A percentile compares a stretch with the other conserved stretches of the same genome.
phyloP scores from a whole-genome alignment of 1,284 basidiomycete genomes.

The Macrocystidia cucumis region DNA sequence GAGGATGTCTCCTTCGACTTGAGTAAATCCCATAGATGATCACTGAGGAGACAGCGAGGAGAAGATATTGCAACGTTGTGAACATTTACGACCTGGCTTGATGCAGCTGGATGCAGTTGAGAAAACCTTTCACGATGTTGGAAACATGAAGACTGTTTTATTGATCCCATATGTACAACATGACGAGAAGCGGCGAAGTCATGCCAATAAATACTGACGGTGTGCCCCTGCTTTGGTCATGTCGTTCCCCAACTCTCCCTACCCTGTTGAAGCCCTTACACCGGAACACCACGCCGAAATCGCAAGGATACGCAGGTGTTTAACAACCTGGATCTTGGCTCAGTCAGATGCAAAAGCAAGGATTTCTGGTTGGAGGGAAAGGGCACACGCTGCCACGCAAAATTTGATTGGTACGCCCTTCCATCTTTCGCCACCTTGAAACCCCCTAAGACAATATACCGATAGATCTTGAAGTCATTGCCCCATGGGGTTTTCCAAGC shows the following conservation, averaged over 20 bases:
- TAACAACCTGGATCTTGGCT: slow-evolving; percentile 11
- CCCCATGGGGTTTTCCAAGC: slow-evolving; percentile 12
- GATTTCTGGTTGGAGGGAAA: slow-evolving; percentile 7
- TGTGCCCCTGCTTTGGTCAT: no score
- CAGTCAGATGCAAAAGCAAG: slow-evolving; percentile 8
- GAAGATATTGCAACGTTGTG: no score
- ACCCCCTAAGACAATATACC: slow-evolving; percentile 1
- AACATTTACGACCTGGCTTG: no score
- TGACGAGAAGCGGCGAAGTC: slow-evolving; percentile 10
- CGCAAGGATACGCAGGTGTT: slow-evolving; percentile 10
- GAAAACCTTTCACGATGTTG: no score
- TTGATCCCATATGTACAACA: no score
- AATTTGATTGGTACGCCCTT: slow-evolving; percentile 9
- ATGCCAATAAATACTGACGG: background rate
- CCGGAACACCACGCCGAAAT: slow-evolving; percentile 11
- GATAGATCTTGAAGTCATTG: slow-evolving; percentile 11
- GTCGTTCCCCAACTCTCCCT: slow-evolving; percentile 9
- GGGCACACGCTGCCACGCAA: slow-evolving; percentile 10
- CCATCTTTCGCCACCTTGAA: background rate
- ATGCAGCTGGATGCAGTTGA: no score
- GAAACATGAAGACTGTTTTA: no score
- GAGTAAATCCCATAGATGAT: no score
- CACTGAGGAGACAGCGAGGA: no score
- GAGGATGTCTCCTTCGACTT: no score
- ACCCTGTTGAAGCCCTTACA: slow-evolving; percentile 10